A percentile compares a stretch with the other conserved stretches of the same genome.
These are phyloP conservation scores for Trypethelium eluteriae DNA, from an alignment of 495 filamentous ascomycete species.

Conservation along the genomic window DNA sequence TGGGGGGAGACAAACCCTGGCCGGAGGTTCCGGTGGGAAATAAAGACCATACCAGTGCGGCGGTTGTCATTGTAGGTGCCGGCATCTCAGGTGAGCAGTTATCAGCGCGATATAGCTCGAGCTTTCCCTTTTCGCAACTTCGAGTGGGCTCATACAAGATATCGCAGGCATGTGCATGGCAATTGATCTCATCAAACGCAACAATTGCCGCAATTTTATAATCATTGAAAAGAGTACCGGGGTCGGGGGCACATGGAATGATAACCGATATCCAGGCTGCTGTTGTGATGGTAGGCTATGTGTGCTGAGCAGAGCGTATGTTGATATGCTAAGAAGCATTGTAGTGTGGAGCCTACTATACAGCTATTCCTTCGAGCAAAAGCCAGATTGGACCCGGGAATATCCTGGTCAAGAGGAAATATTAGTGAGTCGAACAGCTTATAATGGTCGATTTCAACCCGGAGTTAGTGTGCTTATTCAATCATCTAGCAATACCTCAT, in stretches of 20 bases:
- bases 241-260: conserved; percentile 51
- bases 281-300: conserved; percentile 23
- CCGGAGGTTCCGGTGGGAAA: conserved; percentile 31
- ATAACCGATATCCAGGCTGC: conserved; percentile 48
- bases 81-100: conserved; percentile 41
- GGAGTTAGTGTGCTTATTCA: background rate
- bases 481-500: conserved; percentile 43
- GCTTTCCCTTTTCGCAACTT: background rate
- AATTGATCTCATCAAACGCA: conserved; percentile 49
- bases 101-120: background rate
- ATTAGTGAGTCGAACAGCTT: conserved; percentile 29
- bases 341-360: conserved; percentile 45
- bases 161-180: conserved; percentile 45
- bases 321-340: conserved; percentile 24
- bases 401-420: conserved; percentile 61
- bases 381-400: conserved; percentile 54
- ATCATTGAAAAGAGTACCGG: conserved; percentile 48
- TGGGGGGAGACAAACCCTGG: conserved; percentile 24
- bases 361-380: conserved; percentile 61
- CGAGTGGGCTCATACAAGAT: background rate
- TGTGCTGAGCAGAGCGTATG: background rate
- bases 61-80: conserved; percentile 50
- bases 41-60: conserved; percentile 38
- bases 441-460: background rate
- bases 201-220: conserved; percentile 48